phyloP scores from a whole-genome alignment of 1,284 basidiomycete genomes.

The Uromyces viciae-fabae region DNA sequence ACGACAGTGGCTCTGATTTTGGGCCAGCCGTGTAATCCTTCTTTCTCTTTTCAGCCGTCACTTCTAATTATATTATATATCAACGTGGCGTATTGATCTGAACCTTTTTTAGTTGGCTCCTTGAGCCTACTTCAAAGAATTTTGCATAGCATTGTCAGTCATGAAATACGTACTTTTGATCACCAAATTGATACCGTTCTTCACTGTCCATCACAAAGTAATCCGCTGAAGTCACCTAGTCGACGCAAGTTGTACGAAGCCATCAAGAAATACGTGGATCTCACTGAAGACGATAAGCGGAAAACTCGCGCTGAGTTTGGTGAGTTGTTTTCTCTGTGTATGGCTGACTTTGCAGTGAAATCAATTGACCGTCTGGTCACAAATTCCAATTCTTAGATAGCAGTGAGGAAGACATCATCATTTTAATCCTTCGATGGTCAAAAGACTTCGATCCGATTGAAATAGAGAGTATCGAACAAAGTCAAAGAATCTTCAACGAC shows the following conservation, averaged over 20 bases:
- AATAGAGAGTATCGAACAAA: neutral
- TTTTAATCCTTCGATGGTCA: slow-evolving; percentile 19
- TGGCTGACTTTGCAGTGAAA: neutral
- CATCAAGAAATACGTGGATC: slow-evolving; percentile 33
- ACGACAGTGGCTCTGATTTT: slow-evolving; percentile 30
- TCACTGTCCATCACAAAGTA: neutral
- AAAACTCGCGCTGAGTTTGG: slow-evolving; percentile 18
- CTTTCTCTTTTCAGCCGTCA: neutral
- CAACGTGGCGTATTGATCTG: neutral
- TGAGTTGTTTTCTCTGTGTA: neutral
- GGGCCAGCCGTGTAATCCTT: slow-evolving; percentile 41
- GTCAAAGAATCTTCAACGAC: slow-evolving; percentile 8
- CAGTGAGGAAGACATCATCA: slow-evolving; percentile 27
- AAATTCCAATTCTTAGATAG: neutral
- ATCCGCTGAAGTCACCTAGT: neutral
- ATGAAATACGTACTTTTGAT: slow-evolving; percentile 28
- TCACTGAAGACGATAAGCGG: slow-evolving; percentile 24
- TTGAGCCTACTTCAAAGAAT: slow-evolving; percentile 42
- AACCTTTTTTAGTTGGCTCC: slow-evolving; percentile 20
- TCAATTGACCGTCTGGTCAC: neutral
- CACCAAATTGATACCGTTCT: slow-evolving; percentile 22
- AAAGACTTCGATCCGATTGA: slow-evolving; percentile 14
- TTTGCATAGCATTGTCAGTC: slow-evolving; percentile 21
- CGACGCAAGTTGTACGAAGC: slow-evolving; percentile 3
- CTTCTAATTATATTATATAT: neutral